Conservation (phyloP, 2,329 filamentous ascomycete genomes). For the Dactylonectria macrodidyma region DNA sequence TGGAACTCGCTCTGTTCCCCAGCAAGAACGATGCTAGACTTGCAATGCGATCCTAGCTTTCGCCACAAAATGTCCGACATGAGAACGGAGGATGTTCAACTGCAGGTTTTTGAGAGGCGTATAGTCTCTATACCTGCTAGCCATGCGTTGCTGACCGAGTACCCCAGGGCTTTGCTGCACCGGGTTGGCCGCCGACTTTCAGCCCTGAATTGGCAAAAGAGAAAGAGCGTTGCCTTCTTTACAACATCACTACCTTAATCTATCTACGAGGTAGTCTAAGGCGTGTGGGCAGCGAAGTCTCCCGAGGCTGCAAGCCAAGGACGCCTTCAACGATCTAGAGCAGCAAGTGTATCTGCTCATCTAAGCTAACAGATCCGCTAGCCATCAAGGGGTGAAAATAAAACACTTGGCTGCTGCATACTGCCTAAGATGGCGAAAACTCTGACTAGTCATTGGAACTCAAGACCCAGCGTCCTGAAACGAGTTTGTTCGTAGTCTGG, state of each 20-base stretch:
- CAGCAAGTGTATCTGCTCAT: background rate
- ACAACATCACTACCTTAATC: constrained; percentile 22
- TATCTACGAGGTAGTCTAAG: constrained; percentile 34
- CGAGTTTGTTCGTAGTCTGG: no score
- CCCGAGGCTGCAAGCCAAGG: constrained; percentile 30
- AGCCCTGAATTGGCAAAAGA: constrained; percentile 22
- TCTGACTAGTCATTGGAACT: background rate
- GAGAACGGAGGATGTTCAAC: constrained; percentile 24
- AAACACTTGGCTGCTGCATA: background rate
- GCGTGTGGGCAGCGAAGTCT: constrained; percentile 35
- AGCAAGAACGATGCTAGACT: constrained; percentile 18
- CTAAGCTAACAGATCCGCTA: background rate
- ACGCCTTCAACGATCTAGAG: constrained; percentile 8
- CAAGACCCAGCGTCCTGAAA: background rate
- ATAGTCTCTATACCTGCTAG: constrained; percentile 39
- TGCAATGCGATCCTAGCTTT: constrained; percentile 30
- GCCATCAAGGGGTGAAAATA: background rate
- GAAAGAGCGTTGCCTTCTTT: constrained; percentile 8
- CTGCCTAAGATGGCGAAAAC: background rate
- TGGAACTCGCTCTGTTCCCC: constrained; percentile 31
- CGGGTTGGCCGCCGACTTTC: constrained; percentile 10
- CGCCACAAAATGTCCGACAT: background rate
- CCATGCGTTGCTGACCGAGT: constrained; percentile 35
- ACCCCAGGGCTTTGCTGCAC: constrained; percentile 1
- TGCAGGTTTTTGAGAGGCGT: constrained; percentile 27